Conservation (phyloP, 148 eudicot species). For the Amaranthus cruentus region DNA sequence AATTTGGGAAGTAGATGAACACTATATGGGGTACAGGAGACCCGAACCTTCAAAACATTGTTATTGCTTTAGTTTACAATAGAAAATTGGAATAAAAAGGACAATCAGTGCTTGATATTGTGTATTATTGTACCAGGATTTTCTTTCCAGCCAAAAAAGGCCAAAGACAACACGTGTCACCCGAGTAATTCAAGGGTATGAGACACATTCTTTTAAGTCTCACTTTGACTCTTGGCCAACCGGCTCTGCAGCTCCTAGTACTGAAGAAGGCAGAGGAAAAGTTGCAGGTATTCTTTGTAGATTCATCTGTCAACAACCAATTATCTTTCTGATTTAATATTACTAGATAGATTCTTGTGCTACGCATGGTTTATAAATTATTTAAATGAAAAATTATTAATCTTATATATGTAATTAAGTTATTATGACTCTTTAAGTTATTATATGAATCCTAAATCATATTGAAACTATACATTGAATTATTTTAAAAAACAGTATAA, state of each 20-base stretch:
- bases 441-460: no score
- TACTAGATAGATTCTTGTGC: no score
- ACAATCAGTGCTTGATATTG: slow-evolving; percentile 8
- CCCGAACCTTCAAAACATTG: not conserved
- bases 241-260: slow-evolving; percentile 66
- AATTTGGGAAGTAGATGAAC: not conserved
- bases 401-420: no score
- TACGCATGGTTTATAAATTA: no score
- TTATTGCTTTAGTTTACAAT: not conserved
- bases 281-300: slow-evolving; percentile 65
- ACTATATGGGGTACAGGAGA: slow-evolving; percentile 3
- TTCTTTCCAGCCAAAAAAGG: slow-evolving; percentile 62
- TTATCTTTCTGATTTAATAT: not conserved
- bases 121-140: slow-evolving; percentile 50
- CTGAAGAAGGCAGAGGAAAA: slow-evolving; percentile 96
- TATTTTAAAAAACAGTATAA: no score
- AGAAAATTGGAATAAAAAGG: not conserved
- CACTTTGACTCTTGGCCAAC: slow-evolving; percentile 94
- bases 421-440: no score
- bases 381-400: no score
- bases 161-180: slow-evolving; percentile 86
- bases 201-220: slow-evolving; percentile 81
- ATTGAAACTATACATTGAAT: no score
- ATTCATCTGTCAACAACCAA: not conserved
- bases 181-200: slow-evolving; percentile 89